phyloP scores from a whole-genome alignment of 768 basidiomycete species.

The Mycena amicta region DNA sequence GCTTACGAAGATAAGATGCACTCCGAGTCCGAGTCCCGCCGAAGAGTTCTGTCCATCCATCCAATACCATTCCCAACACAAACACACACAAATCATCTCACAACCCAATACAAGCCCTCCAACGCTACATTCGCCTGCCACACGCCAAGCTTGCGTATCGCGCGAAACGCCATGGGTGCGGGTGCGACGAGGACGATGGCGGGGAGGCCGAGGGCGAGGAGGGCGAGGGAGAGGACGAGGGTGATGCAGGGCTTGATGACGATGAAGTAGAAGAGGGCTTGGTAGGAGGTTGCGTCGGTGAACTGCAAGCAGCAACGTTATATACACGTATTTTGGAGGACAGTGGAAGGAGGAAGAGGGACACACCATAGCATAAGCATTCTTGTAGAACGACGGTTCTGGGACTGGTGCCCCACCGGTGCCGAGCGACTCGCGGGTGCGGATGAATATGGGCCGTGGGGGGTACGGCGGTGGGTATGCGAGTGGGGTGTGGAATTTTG shows the following conservation, averaged over 20 bases:
- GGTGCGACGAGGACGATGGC: conserved; percentile 63
- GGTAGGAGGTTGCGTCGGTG: conserved; percentile 79
- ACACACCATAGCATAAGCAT: conserved; percentile 78
- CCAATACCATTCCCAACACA: neutral
- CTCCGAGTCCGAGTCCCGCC: too few relatives aligned
- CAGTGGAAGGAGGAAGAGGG: neutral
- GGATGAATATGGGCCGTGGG: conserved; percentile 77
- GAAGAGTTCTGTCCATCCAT: neutral
- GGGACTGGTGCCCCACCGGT: too few relatives aligned
- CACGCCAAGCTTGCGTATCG: conserved; percentile 64
- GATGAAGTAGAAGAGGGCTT: conserved; percentile 86
- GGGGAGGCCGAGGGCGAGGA: conserved; percentile 61
- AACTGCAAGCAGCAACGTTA: conserved; percentile 48
- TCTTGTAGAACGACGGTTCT: conserved; percentile 79
- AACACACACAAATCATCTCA: too few relatives aligned
- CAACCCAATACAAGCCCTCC: conserved; percentile 61
- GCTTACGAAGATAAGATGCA: too few relatives aligned
- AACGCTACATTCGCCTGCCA: conserved; percentile 87
- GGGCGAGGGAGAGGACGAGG: conserved; percentile 56
- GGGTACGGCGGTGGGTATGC: conserved; percentile 65
- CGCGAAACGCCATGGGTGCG: conserved; percentile 66
- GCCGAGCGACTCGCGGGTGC: conserved; percentile 45
- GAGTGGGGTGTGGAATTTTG: conserved; percentile 67
- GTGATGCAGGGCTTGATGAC: conserved; percentile 86
- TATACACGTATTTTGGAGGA: neutral